Conservation (phyloP, 306 rosid genomes). For the Crataegus laevigata region DNA sequence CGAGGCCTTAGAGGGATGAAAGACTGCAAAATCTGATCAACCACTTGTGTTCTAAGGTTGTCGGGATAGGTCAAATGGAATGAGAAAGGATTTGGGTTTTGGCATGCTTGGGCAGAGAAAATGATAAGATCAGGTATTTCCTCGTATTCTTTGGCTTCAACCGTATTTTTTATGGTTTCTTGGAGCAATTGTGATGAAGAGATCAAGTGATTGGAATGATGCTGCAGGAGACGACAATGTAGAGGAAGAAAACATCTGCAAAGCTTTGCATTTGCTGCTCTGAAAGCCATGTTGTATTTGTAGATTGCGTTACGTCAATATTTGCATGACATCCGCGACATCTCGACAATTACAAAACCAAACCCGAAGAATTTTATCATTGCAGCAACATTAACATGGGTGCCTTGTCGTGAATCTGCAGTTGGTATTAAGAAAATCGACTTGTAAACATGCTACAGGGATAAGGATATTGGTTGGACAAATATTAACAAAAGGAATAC, state of each 20-base stretch:
- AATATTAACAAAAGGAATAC: background rate
- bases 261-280: conserved; percentile 23
- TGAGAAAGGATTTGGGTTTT: conserved; percentile 23
- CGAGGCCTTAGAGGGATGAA: conserved; percentile 57
- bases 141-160: conserved; percentile 50
- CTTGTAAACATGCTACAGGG: too few species aligned
- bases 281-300: conserved; percentile 17
- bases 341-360: background rate
- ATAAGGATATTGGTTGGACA: background rate
- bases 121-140: conserved; percentile 53
- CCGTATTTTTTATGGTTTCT: conserved; percentile 36
- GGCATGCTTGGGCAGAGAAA: conserved; percentile 29
- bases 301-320: background rate
- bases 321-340: background rate
- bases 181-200: conserved; percentile 35
- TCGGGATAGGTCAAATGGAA: conserved; percentile 23
- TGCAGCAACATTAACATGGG: background rate
- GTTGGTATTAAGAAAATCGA: background rate
- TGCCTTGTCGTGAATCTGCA: background rate
- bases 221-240: conserved; percentile 17
- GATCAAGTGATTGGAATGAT: conserved; percentile 15
- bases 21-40: conserved; percentile 74
- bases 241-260: conserved; percentile 16
- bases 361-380: background rate
- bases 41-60: conserved; percentile 32